A percentile compares a stretch with the other conserved stretches of the same genome.
Conservation (phyloP, 257 asterid species). For the Ophiorrhiza pumila region DNA sequence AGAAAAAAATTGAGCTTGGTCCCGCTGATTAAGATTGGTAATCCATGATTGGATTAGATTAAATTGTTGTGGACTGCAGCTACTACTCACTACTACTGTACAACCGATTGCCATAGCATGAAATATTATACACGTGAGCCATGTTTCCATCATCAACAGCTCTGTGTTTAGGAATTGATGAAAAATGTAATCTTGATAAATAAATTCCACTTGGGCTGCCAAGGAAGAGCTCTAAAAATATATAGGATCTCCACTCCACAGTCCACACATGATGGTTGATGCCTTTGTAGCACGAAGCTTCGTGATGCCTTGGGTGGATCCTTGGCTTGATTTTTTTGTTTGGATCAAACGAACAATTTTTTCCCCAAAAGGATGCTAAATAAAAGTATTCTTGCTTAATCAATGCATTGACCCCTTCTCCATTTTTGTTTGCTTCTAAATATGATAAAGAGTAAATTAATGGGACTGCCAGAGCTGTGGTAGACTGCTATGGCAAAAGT, state of each 20-base stretch:
- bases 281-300: not conserved
- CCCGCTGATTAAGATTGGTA: constrained; percentile 12
- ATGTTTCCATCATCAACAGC: constrained; percentile 20
- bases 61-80: not conserved
- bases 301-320: constrained; percentile 15
- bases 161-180: constrained; percentile 16
- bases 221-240: constrained; percentile 5
- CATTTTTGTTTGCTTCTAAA: constrained; percentile 34
- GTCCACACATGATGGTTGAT: not conserved
- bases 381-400: constrained; percentile 24
- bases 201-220: constrained; percentile 28
- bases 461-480: constrained; percentile 20
- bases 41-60: not conserved
- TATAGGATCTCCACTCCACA: not conserved
- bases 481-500: constrained; percentile 1
- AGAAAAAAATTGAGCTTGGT: not conserved
- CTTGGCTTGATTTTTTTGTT: constrained; percentile 16
- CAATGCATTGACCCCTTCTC: constrained; percentile 50
- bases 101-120: not conserved
- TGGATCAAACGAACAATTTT: constrained; percentile 29
- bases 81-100: not conserved
- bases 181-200: constrained; percentile 1
- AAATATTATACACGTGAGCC: constrained; percentile 18
- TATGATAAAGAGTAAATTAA: constrained; percentile 5
- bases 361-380: not conserved